Evolutionary conservation across 1,284 basidiomycete species (phyloP).

Genomic region (Fomitopsis palustris): DNA sequence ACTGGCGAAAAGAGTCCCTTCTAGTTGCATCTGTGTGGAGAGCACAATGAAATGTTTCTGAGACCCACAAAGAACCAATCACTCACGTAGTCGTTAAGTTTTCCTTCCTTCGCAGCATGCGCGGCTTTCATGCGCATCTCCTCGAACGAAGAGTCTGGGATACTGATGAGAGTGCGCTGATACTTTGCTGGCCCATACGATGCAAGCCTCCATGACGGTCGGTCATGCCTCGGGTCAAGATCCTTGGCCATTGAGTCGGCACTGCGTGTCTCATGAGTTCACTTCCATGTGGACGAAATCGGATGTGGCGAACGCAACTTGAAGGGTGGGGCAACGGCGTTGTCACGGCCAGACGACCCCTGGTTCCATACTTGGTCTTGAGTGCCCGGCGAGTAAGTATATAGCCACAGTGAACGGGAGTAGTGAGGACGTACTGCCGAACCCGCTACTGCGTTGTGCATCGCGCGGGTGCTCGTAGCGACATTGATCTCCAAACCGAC

Average conservation of each 20-base stretch:
- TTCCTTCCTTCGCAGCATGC: constrained; percentile 54
- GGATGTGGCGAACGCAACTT: constrained; percentile 33
- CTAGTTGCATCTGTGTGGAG: constrained; percentile 46
- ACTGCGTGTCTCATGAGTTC: constrained; percentile 34
- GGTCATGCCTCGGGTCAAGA: constrained; percentile 55
- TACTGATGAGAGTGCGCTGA: constrained; percentile 67
- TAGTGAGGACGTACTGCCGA: constrained; percentile 31
- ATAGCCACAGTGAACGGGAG: not conserved
- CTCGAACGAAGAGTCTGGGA: constrained; percentile 76
- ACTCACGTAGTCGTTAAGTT: constrained; percentile 69
- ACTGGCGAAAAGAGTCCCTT: constrained; percentile 40
- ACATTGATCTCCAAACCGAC: constrained; percentile 67
- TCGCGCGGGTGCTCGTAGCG: constrained; percentile 62
- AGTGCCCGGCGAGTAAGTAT: constrained; percentile 24
- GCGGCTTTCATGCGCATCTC: constrained; percentile 75
- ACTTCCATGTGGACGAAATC: constrained; percentile 1
- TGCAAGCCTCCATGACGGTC: constrained; percentile 81
- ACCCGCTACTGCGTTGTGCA: constrained; percentile 25
- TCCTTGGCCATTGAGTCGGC: constrained; percentile 59
- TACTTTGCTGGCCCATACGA: constrained; percentile 78
- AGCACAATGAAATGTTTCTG: not conserved
- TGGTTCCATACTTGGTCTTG: constrained; percentile 44
- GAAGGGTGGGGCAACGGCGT: constrained; percentile 30
- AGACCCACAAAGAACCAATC: not conserved
- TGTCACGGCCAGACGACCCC: constrained; percentile 16